Evolutionary conservation across 208 protist species (phyloP).

Genomic region (Trypanosoma scelopori): DNA sequence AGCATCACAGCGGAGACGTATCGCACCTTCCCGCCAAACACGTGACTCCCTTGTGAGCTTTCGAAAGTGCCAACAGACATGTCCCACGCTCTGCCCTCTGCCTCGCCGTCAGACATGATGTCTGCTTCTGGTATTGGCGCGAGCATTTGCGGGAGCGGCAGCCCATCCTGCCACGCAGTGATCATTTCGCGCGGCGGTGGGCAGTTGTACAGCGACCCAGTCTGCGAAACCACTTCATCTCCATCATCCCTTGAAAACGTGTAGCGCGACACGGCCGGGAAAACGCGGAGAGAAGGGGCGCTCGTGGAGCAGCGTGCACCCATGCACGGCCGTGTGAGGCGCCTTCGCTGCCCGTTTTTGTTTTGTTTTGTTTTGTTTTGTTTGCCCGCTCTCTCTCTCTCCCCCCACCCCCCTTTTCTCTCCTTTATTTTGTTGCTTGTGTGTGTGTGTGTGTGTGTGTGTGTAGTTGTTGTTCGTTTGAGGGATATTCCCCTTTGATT

Average conservation of each 20-base stretch:
- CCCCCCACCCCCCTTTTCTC: too few species aligned
- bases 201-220: background rate
- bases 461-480: too few species aligned
- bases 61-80: constrained; percentile 33
- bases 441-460: too few species aligned
- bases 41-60: constrained; percentile 7
- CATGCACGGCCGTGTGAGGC: too few species aligned
- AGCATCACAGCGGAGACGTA: constrained; percentile 52
- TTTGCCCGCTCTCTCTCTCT: too few species aligned
- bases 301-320: constrained; percentile 30
- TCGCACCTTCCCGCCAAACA: constrained; percentile 33
- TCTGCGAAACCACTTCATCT: constrained; percentile 30
- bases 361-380: too few species aligned
- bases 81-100: constrained; percentile 39
- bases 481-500: too few species aligned
- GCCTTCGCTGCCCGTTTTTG: too few species aligned
- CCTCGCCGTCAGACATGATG: constrained; percentile 43
- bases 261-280: constrained; percentile 45
- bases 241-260: constrained; percentile 16
- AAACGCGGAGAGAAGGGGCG: constrained; percentile 23
- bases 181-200: constrained; percentile 33
- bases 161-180: constrained; percentile 24
- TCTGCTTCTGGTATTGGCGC: constrained; percentile 33
- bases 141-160: constrained; percentile 24
- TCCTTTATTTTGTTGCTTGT: too few species aligned